Percentiles rank a stretch among this genome's conserved stretches.
These are phyloP conservation scores for Zizania palustris DNA, from an alignment of 202 grass and related monocot genomes.

Conservation along the genomic window DNA sequence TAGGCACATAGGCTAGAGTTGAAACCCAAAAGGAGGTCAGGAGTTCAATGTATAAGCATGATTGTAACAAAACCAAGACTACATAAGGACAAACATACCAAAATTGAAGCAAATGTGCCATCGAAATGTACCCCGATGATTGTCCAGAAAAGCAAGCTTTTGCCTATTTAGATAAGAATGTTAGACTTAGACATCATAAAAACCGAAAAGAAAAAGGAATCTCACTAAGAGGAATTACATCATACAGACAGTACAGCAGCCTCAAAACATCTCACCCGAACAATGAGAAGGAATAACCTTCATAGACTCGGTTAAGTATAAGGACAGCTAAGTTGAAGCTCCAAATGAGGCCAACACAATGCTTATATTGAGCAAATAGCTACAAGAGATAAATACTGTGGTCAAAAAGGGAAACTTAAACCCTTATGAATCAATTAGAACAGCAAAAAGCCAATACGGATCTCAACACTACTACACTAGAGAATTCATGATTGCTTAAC, in stretches of 20 bases:
- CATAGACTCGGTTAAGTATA: constrained; percentile 86
- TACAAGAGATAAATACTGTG: constrained; percentile 53
- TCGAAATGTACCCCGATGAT: constrained; percentile 86
- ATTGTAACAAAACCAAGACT: constrained; percentile 9
- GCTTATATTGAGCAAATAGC: constrained; percentile 72
- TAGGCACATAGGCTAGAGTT: too few species aligned
- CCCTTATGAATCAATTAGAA: neutral
- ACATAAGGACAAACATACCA: constrained; percentile 48
- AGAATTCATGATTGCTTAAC: neutral
- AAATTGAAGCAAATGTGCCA: constrained; percentile 99
- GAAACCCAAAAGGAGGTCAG: too few species aligned
- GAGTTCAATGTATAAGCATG: neutral
- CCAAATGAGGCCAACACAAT: constrained; percentile 75
- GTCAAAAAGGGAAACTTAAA: constrained; percentile 10
- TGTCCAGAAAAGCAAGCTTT: constrained; percentile 73
- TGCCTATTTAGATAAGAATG: constrained; percentile 51
- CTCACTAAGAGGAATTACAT: constrained; percentile 13
- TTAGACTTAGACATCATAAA: constrained; percentile 39
- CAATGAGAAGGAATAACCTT: constrained; percentile 90
- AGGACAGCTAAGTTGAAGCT: constrained; percentile 79
- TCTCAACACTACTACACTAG: constrained; percentile 2
- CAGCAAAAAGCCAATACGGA: neutral
- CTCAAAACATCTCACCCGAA: constrained; percentile 68
- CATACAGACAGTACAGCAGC: constrained; percentile 24
- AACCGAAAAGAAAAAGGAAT: constrained; percentile 10